Evolutionary conservation across 441 rosid species (phyloP), one percentile per base, ranked within the genome.

Genomic region (Theobroma grandiflorum): DNA sequence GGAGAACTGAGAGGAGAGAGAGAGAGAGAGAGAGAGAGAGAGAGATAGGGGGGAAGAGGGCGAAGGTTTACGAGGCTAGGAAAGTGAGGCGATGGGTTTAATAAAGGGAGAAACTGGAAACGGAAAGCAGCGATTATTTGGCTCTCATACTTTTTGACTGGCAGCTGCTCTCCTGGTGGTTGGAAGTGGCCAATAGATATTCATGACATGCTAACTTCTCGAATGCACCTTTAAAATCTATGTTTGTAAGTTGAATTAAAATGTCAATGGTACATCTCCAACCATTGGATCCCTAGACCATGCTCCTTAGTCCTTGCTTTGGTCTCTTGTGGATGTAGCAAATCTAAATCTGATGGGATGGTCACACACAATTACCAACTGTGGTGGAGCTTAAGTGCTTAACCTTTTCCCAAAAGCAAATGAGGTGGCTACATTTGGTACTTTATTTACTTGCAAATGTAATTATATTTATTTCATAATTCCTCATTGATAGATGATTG

Each of bases 81-180:
- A 81, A 82, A 78, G 15, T 45, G 16, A 49, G 63, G 33, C 7
- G 75, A 71, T 40, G 79, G 64, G n/a, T 11, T 78, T 73, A 66
- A 85, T 81, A 84, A 80, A 75, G 78, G 58, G 71, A 22, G 73
- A 45, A 40, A 78, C 37, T 70, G 22, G 68, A 53, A 72, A 22
- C 14, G 68, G 16, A 70, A 72, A 77, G 85, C 79, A 76, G 80
- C 84, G 81, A 86, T 86, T 59, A 81, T 82, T 75, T 78, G 50
- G 74, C 66, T 58, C 31, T 67, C 9, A 52, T 76, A 64, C 87
- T 83, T 87, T 87, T 83, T 84, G 82, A 80, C 82, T 81, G 79
- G 72, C 35, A 78, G 84, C 79, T 53, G 20, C 10, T 8, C 16
- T 70, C 20, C 22, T 77, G n/a, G 22, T 37, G 33, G 58, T 6